A percentile compares a stretch with the other conserved stretches of the same genome.
Conservation (phyloP, 352 stramenopile genomes). For the Peronospora destructor region DNA sequence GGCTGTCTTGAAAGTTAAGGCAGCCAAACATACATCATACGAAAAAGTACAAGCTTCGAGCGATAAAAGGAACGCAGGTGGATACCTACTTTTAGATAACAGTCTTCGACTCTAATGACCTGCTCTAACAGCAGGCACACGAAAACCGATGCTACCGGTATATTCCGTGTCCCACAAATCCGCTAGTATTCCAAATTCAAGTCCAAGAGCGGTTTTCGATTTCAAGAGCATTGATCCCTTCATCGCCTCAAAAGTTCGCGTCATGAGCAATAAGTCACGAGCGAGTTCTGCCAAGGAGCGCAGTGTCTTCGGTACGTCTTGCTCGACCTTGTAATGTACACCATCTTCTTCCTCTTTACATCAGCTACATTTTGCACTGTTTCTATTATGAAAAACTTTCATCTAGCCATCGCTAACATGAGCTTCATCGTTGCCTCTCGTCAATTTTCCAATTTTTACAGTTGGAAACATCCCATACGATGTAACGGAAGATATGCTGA, state of each 20-base stretch:
- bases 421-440: slow-evolving; percentile 4
- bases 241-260: slow-evolving; percentile 12
- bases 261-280: slow-evolving; percentile 47
- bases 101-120: too few relatives aligned
- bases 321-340: neutral
- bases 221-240: slow-evolving; percentile 14
- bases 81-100: too few relatives aligned
- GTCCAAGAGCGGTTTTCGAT: slow-evolving; percentile 1
- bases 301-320: slow-evolving; percentile 73
- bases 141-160: too few relatives aligned
- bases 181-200: neutral
- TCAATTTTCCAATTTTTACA: slow-evolving; percentile 13
- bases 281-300: slow-evolving; percentile 71
- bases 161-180: neutral
- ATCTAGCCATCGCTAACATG: too few relatives aligned
- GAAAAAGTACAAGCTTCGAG: too few relatives aligned
- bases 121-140: too few relatives aligned
- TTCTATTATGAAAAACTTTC: neutral
- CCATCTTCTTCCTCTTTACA: slow-evolving; percentile 7
- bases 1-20: too few relatives aligned
- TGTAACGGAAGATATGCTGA: slow-evolving; percentile 82
- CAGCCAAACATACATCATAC: too few relatives aligned
- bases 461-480: slow-evolving; percentile 87
- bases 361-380: slow-evolving; percentile 2
- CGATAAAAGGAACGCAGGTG: too few relatives aligned